Percentiles rank a stretch among this genome's conserved stretches.
phyloP scores from a whole-genome alignment of 768 basidiomycete genomes.

The Artomyces pyxidatus region DNA sequence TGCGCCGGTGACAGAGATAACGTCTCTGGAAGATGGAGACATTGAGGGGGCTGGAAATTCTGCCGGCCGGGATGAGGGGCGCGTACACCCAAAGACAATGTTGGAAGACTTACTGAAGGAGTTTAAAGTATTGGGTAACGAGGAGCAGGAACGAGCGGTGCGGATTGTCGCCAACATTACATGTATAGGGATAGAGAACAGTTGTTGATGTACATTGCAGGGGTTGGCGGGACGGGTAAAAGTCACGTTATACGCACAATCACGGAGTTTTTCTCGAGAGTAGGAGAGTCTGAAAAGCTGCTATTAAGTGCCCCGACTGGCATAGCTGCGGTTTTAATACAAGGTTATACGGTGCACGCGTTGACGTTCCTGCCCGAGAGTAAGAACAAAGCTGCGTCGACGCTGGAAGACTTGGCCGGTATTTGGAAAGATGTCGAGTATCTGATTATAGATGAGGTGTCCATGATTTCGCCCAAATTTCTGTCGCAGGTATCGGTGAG shows the following conservation, averaged over 20 bases:
- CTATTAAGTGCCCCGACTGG: conserved; percentile 23
- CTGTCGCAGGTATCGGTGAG: conserved; percentile 16
- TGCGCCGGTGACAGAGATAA: too few species aligned
- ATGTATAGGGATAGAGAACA: neutral
- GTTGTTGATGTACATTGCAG: neutral
- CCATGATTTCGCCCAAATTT: conserved; percentile 16
- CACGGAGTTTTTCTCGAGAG: conserved; percentile 9
- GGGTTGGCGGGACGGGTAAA: neutral
- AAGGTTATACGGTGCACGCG: conserved; percentile 24
- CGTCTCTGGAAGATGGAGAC: too few species aligned
- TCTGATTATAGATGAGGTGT: conserved; percentile 19
- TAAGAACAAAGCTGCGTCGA: neutral
- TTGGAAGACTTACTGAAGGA: too few species aligned
- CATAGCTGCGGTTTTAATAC: conserved; percentile 21
- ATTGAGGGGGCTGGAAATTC: too few species aligned
- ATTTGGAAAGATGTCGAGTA: conserved; percentile 16
- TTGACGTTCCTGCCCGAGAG: conserved; percentile 16
- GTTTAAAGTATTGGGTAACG: too few species aligned
- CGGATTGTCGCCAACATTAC: neutral
- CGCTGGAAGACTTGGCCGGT: conserved; percentile 1
- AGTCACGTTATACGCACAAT: conserved; percentile 20
- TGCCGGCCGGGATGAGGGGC: too few species aligned
- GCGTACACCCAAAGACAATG: too few species aligned
- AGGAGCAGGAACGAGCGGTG: too few species aligned
- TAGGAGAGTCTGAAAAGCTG: conserved; percentile 7